phyloP scores from a whole-genome alignment of 345 rosid species.

The Camelina neglecta region DNA sequence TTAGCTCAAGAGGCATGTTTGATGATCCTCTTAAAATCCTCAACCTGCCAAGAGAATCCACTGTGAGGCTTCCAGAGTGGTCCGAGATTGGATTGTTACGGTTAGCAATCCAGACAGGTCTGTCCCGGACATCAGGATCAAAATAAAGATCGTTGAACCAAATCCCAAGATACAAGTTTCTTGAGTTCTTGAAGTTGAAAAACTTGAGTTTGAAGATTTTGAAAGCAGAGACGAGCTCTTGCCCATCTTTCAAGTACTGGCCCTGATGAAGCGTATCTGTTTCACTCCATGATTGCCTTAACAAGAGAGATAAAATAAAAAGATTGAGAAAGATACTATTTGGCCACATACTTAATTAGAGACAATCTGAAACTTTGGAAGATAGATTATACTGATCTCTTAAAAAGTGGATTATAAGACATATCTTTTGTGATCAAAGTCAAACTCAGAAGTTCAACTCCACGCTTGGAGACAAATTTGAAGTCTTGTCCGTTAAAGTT shows the following conservation, averaged over 20 bases:
- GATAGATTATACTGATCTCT: neutral
- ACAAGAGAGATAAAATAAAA: constrained; percentile 18
- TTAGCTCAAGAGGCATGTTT: constrained; percentile 29
- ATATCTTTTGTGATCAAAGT: neutral
- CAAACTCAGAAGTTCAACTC: constrained; percentile 25
- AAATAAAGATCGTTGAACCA: constrained; percentile 44
- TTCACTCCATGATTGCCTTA: constrained; percentile 27
- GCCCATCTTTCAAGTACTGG: constrained; percentile 37
- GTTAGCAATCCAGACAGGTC: constrained; percentile 48
- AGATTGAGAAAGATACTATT: neutral
- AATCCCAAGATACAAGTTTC: constrained; percentile 43
- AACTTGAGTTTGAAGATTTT: constrained; percentile 46
- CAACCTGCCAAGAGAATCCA: constrained; percentile 45
- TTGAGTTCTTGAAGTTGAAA: constrained; percentile 20
- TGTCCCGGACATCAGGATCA: constrained; percentile 29
- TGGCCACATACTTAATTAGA: constrained; percentile 14
- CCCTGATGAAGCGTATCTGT: constrained; percentile 42
- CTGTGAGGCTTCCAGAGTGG: constrained; percentile 33
- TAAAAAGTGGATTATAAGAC: neutral
- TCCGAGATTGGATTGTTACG: constrained; percentile 30
- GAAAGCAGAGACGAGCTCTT: constrained; percentile 39
- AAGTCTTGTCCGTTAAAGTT: constrained; percentile 13
- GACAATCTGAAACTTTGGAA: neutral
- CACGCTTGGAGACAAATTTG: constrained; percentile 13
- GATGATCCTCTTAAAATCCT: constrained; percentile 30